Evolutionary conservation across 805 yeast species (phyloP).

Genomic region (Saccharomycopsis capsularis): DNA sequence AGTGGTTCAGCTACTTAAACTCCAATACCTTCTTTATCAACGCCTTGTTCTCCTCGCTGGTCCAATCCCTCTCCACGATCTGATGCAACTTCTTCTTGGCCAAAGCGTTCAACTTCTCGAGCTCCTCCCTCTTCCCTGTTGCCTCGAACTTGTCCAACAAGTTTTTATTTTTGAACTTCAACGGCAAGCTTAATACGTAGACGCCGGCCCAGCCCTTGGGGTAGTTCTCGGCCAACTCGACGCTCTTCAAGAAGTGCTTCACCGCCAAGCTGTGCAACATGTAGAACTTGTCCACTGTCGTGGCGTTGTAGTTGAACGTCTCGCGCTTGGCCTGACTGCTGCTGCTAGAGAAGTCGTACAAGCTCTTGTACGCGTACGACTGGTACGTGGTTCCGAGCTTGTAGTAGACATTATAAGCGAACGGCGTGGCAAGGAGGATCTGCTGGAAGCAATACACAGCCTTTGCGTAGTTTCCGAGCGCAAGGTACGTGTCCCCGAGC

Average conservation of each 20-base stretch:
- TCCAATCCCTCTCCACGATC: slow-evolving; percentile 29
- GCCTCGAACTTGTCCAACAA: slow-evolving; percentile 23
- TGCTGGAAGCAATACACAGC: slow-evolving; percentile 67
- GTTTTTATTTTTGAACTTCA: slow-evolving; percentile 24
- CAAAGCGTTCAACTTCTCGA: slow-evolving; percentile 31
- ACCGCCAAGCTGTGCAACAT: slow-evolving; percentile 23
- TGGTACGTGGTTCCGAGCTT: slow-evolving; percentile 51
- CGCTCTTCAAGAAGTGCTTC: slow-evolving; percentile 56
- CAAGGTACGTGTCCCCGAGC: slow-evolving; percentile 56
- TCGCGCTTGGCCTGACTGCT: slow-evolving; percentile 5
- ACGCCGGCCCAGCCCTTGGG: slow-evolving; percentile 73
- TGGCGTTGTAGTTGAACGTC: slow-evolving; percentile 14
- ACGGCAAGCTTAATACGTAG: slow-evolving; percentile 31
- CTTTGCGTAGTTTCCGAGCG: slow-evolving; percentile 55
- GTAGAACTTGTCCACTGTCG: slow-evolving; percentile 17
- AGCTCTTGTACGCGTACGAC: slow-evolving; percentile 16
- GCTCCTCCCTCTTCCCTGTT: slow-evolving; percentile 24
- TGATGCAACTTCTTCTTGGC: slow-evolving; percentile 33
- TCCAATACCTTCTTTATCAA: slow-evolving; percentile 4
- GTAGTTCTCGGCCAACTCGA: slow-evolving; percentile 69
- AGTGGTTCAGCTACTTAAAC: no score
- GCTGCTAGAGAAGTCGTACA: slow-evolving; percentile 11
- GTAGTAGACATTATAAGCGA: slow-evolving; percentile 59
- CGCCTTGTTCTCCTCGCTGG: slow-evolving; percentile 24
- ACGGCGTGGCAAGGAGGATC: slow-evolving; percentile 58